These are phyloP conservation scores for Myxozyma vanderwaltii DNA, from an alignment of 805 yeast species.

Conservation along the genomic window DNA sequence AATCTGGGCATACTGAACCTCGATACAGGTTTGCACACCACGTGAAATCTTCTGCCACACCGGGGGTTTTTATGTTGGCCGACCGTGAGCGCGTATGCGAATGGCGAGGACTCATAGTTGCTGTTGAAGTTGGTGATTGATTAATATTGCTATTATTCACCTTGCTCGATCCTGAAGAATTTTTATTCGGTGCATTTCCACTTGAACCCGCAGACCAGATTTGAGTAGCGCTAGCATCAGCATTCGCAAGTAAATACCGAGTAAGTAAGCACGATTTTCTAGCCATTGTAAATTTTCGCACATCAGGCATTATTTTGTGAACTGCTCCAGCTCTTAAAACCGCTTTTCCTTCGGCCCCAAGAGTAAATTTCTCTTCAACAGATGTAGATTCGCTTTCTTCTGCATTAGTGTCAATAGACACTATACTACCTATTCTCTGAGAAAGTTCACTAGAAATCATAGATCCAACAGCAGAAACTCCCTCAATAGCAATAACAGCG, in stretches of 20 bases:
- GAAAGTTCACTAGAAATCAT: not conserved
- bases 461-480: conserved; percentile 5
- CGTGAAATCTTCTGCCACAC: conserved; percentile 15
- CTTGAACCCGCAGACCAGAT: not conserved
- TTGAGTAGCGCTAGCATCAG: conserved; percentile 11
- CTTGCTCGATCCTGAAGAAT: too few species aligned
- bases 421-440: conserved; percentile 12
- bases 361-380: not conserved
- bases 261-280: conserved; percentile 19
- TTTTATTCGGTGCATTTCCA: too few species aligned
- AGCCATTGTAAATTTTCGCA: conserved; percentile 8
- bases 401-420: not conserved
- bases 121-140: not conserved
- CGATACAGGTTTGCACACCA: conserved; percentile 28
- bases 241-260: conserved; percentile 10
- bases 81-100: too few species aligned
- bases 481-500: conserved; percentile 28
- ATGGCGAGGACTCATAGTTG: too few species aligned
- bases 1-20: conserved; percentile 25
- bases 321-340: conserved; percentile 14
- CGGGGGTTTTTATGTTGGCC: too few species aligned
- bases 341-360: conserved; percentile 14
- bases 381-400: not conserved
- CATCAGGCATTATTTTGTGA: conserved; percentile 10
- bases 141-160: too few species aligned